Evolutionary conservation across 1,284 basidiomycete species (phyloP).

Genomic region (Fomitopsis palustris): DNA sequence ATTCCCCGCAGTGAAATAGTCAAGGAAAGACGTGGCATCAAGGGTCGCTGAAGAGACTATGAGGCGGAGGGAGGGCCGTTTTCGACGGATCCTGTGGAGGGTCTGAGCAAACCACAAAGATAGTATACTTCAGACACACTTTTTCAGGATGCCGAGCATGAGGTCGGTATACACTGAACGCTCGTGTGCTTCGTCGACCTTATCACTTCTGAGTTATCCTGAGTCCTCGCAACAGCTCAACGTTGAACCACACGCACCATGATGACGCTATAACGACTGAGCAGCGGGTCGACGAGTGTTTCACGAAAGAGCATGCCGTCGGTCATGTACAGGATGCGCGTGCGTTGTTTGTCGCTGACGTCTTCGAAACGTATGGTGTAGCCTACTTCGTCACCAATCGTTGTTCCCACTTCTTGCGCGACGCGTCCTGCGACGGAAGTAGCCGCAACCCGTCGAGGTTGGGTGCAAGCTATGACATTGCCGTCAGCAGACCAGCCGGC

Average conservation of each 20-base stretch:
- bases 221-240: slow-evolving; percentile 8
- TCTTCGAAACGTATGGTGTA: slow-evolving; percentile 99
- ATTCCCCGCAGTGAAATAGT: slow-evolving; percentile 76
- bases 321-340: slow-evolving; percentile 95
- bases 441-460: slow-evolving; percentile 93
- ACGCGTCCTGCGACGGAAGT: slow-evolving; percentile 92
- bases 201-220: slow-evolving; percentile 12
- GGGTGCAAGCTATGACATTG: slow-evolving; percentile 85
- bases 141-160: slow-evolving; percentile 89
- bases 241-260: slow-evolving; percentile 59
- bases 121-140: slow-evolving; percentile 40
- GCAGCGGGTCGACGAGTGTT: slow-evolving; percentile 83
- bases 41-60: slow-evolving; percentile 96
- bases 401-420: slow-evolving; percentile 82
- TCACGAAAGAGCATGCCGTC: slow-evolving; percentile 98
- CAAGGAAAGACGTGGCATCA: slow-evolving; percentile 83
- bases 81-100: slow-evolving; percentile 71
- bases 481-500: slow-evolving; percentile 84
- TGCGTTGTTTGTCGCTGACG: slow-evolving; percentile 74
- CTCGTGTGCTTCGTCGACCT: slow-evolving; percentile 98
- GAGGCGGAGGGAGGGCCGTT: slow-evolving; percentile 84
- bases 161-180: slow-evolving; percentile 93
- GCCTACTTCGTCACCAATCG: slow-evolving; percentile 94
- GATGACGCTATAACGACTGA: slow-evolving; percentile 90
- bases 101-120: slow-evolving; percentile 8